Evolutionary conservation across 345 rosid genomes (phyloP).

Genomic region (Schrenkiella parvula): DNA sequence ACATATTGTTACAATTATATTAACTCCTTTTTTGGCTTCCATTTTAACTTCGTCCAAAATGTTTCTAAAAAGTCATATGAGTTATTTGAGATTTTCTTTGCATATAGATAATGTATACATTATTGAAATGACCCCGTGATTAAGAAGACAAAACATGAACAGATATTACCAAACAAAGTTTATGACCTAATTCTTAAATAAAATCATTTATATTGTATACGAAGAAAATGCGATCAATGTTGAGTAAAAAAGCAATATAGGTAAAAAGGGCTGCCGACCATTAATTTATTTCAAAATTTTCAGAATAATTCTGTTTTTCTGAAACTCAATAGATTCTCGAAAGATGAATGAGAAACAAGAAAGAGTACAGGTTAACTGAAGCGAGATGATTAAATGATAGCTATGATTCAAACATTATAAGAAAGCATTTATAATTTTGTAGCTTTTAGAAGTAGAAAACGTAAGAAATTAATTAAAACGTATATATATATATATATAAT

Average conservation of each 20-base stretch:
- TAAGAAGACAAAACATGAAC: constrained; percentile 10
- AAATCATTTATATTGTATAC: not conserved
- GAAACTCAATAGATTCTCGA: not conserved
- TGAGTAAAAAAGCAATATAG: constrained; percentile 14
- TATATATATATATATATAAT: too few species aligned
- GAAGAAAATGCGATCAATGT: constrained; percentile 3
- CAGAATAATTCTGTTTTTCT: not conserved
- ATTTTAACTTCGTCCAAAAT: not conserved
- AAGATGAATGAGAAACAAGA: not conserved
- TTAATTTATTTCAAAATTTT: not conserved
- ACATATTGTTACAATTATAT: too few species aligned
- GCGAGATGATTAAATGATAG: not conserved
- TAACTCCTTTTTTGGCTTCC: too few species aligned
- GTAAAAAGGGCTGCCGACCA: constrained; percentile 9
- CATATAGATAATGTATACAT: not conserved
- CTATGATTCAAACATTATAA: not conserved
- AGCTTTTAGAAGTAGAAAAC: not conserved
- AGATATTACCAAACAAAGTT: not conserved
- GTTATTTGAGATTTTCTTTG: not conserved
- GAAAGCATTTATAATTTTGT: not conserved
- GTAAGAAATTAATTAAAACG: not conserved
- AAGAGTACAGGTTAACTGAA: not conserved
- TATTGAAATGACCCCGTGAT: not conserved
- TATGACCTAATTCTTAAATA: not conserved
- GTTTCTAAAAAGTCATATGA: not conserved